Percentiles rank a stretch among this genome's conserved stretches.
phyloP scores from a whole-genome alignment of 352 stramenopile genomes.

The Phytophthora hybrid region DNA sequence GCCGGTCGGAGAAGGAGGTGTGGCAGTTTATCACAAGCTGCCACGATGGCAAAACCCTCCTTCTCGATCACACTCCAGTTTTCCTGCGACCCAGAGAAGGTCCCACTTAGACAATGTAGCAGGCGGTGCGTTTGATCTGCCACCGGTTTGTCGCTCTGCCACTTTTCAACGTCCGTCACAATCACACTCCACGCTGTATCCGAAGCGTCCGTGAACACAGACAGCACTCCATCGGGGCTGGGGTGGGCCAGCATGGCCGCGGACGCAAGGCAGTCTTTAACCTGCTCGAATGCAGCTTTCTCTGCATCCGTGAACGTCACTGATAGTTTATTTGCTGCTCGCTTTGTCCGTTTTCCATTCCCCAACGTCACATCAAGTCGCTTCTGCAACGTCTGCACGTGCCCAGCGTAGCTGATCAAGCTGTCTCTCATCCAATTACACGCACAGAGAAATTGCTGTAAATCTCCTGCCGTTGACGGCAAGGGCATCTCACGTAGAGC shows the following conservation, averaged over 20 bases:
- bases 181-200: conserved; percentile 3
- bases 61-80: conserved; percentile 26
- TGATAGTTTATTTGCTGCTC: neutral
- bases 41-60: conserved; percentile 27
- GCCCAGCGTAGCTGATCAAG: conserved; percentile 1
- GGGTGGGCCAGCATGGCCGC: neutral
- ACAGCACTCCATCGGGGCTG: conserved; percentile 3
- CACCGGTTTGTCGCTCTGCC: neutral
- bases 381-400: conserved; percentile 1
- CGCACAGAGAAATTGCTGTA: conserved; percentile 19
- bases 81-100: conserved; percentile 1
- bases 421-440: conserved; percentile 21
- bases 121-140: conserved; percentile 3
- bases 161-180: conserved; percentile 1
- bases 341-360: conserved; percentile 7
- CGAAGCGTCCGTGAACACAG: conserved; percentile 6
- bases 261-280: neutral
- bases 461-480: conserved; percentile 2
- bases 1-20: conserved; percentile 16
- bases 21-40: conserved; percentile 22
- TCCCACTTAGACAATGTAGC: conserved; percentile 1
- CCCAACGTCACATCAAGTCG: conserved; percentile 7
- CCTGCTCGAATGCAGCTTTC: neutral
- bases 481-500: conserved; percentile 4
- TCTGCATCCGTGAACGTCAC: conserved; percentile 10